A percentile compares a stretch with the other conserved stretches of the same genome.
Evolutionary conservation across 805 yeast genomes (phyloP).

Genomic region (Spathaspora girioi): DNA sequence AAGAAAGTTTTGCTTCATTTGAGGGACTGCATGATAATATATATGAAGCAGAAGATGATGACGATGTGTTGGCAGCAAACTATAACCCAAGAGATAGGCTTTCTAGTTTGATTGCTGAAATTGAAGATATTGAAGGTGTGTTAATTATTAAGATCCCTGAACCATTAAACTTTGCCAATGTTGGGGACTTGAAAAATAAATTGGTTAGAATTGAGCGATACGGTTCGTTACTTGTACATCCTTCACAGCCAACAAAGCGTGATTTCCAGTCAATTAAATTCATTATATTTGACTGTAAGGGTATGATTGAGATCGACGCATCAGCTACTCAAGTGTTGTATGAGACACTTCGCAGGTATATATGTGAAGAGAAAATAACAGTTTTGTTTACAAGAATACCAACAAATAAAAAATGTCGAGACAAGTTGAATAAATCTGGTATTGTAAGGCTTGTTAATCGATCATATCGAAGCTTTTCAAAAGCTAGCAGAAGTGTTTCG

Average conservation of each 20-base stretch:
- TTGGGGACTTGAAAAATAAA: slow-evolving; percentile 68
- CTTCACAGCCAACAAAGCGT: slow-evolving; percentile 60
- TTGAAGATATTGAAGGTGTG: slow-evolving; percentile 61
- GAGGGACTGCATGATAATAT: slow-evolving; percentile 16
- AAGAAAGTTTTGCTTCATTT: slow-evolving; percentile 24
- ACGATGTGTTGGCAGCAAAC: background rate
- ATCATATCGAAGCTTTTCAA: background rate
- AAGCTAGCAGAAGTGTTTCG: background rate
- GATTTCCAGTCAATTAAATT: slow-evolving; percentile 42
- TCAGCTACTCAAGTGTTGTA: slow-evolving; percentile 70
- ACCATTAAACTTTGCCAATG: slow-evolving; percentile 83
- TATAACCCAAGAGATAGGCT: slow-evolving; percentile 5
- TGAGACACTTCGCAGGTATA: slow-evolving; percentile 57
- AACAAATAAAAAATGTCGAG: slow-evolving; percentile 40
- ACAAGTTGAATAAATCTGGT: slow-evolving; percentile 54
- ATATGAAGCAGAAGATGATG: background rate
- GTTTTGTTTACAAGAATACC: slow-evolving; percentile 65
- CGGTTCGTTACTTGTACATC: slow-evolving; percentile 73
- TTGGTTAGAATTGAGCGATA: slow-evolving; percentile 69
- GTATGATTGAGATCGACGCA: slow-evolving; percentile 78
- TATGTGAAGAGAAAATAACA: slow-evolving; percentile 44
- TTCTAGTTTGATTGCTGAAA: slow-evolving; percentile 22
- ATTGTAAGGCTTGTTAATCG: slow-evolving; percentile 32
- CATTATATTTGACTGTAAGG: slow-evolving; percentile 73
- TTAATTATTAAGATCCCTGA: slow-evolving; percentile 80